Conservation (phyloP, 352 stramenopile genomes). For the Elongisporangium anandrum region DNA sequence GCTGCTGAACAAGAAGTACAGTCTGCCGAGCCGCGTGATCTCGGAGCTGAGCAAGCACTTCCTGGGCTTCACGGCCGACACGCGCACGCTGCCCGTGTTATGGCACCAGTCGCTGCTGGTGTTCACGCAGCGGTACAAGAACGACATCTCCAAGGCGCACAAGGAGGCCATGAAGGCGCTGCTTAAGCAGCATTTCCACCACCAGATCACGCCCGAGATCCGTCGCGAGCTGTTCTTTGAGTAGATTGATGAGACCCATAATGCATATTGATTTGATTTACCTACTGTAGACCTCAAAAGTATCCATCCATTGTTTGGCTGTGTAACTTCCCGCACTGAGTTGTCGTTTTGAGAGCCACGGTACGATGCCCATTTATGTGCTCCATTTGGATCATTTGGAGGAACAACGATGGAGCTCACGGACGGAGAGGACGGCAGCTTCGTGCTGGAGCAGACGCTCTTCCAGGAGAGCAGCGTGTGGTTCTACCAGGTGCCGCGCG, state of each 20-base stretch:
- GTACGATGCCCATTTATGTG: neutral
- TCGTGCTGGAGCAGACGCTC: slow-evolving; percentile 66
- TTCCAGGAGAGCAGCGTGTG: slow-evolving; percentile 77
- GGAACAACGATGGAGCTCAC: neutral
- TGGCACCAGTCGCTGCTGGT: slow-evolving; percentile 99
- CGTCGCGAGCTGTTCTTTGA: slow-evolving; percentile 94
- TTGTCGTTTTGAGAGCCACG: neutral
- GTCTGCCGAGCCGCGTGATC: slow-evolving; percentile 96
- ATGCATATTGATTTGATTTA: slow-evolving; percentile 2
- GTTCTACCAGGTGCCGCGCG: slow-evolving; percentile 79
- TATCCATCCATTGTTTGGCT: neutral
- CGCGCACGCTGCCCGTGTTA: slow-evolving; percentile 92
- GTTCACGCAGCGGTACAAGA: slow-evolving; percentile 99
- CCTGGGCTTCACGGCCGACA: slow-evolving; percentile 87
- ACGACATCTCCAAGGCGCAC: slow-evolving; percentile 93
- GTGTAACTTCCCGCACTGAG: neutral
- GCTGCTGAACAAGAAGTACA: slow-evolving; percentile 99
- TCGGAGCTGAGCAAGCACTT: slow-evolving; percentile 96
- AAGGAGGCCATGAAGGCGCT: slow-evolving; percentile 94
- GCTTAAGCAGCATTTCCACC: slow-evolving; percentile 89
- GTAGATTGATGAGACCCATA: slow-evolving; percentile 12
- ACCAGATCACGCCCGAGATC: slow-evolving; percentile 98
- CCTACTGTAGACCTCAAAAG: neutral
- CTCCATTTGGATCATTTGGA: neutral
- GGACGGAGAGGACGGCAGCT: slow-evolving; percentile 9